Percentiles rank a stretch among this genome's conserved stretches.
These are phyloP conservation scores for Phaeosphaeriaceae sp. DNA, from an alignment of 2,329 filamentous ascomycete species.

Conservation along the genomic window DNA sequence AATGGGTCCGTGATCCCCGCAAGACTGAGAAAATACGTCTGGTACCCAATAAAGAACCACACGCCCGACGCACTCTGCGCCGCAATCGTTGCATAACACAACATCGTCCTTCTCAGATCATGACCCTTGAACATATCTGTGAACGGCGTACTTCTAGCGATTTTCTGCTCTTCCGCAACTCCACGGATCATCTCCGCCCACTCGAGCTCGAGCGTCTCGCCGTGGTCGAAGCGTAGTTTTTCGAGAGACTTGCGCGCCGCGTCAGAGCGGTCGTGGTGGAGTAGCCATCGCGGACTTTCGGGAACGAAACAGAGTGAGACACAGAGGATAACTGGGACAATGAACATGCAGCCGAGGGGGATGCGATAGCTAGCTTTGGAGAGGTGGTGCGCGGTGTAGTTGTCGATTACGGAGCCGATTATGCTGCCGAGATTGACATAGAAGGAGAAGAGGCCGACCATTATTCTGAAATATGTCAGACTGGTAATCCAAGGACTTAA, in stretches of 20 bases:
- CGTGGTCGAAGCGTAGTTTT: slow-evolving; percentile 23
- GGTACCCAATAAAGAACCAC: slow-evolving; percentile 61
- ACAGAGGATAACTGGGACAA: slow-evolving; percentile 57
- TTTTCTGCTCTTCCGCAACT: slow-evolving; percentile 41
- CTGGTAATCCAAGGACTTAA: too few species aligned
- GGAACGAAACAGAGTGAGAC: slow-evolving; percentile 41
- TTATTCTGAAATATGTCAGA: slow-evolving; percentile 52
- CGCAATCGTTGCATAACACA: slow-evolving; percentile 59
- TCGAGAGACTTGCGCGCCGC: slow-evolving; percentile 24
- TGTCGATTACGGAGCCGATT: slow-evolving; percentile 50
- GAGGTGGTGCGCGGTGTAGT: slow-evolving; percentile 32
- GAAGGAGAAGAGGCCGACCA: slow-evolving; percentile 53
- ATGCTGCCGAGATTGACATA: slow-evolving; percentile 60
- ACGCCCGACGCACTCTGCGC: slow-evolving; percentile 55
- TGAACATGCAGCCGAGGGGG: slow-evolving; percentile 60
- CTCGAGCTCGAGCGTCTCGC: slow-evolving; percentile 30
- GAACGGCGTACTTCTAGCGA: slow-evolving; percentile 60
- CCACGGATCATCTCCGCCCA: slow-evolving; percentile 36
- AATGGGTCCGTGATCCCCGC: slow-evolving; percentile 48
- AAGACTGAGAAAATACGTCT: slow-evolving; percentile 53
- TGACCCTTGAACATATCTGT: slow-evolving; percentile 59
- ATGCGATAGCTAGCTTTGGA: slow-evolving; percentile 48
- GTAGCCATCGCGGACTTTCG: slow-evolving; percentile 53
- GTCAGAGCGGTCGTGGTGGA: slow-evolving; percentile 23
- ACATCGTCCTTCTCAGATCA: slow-evolving; percentile 57